Conservation (phyloP, 129 eudicot species). For the Erigeron canadensis region DNA sequence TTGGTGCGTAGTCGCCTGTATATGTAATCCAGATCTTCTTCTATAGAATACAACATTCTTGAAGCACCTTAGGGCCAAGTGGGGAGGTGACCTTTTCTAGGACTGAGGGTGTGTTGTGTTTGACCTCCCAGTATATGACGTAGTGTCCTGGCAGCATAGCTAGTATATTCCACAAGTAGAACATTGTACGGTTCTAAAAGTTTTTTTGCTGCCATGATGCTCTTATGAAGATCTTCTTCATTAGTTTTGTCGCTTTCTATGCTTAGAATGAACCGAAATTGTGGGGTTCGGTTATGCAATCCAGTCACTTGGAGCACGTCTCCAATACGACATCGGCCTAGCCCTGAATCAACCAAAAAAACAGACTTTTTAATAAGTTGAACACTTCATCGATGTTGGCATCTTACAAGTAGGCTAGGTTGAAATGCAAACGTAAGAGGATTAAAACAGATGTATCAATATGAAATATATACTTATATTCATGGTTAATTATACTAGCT, state of each 20-base stretch:
- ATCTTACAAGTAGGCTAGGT: slow-evolving; percentile 10
- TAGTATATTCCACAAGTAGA: slow-evolving; percentile 75
- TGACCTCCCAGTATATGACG: too few species aligned
- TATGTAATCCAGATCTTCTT: too few species aligned
- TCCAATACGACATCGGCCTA: slow-evolving; percentile 78
- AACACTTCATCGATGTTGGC: slow-evolving; percentile 12
- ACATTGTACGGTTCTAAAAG: slow-evolving; percentile 70
- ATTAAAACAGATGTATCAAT: too few species aligned
- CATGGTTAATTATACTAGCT: too few species aligned
- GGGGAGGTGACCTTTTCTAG: too few species aligned
- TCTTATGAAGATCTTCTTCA: slow-evolving; percentile 79
- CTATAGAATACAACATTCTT: too few species aligned
- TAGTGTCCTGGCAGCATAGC: too few species aligned
- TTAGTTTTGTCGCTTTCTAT: slow-evolving; percentile 86
- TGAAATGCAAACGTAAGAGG: slow-evolving; percentile 7
- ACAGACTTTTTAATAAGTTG: slow-evolving; percentile 15
- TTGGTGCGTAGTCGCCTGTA: too few species aligned
- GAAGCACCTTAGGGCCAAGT: too few species aligned
- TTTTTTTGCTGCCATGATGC: slow-evolving; percentile 59
- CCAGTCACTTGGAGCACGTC: too few species aligned
- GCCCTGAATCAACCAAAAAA: slow-evolving; percentile 43
- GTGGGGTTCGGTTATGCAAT: slow-evolving; percentile 70
- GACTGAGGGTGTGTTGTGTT: too few species aligned
- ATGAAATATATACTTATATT: too few species aligned
- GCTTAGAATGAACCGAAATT: slow-evolving; percentile 86